phyloP scores from a whole-genome alignment of 2,329 filamentous ascomycete species.

The Fonsecaea pugnacius region DNA sequence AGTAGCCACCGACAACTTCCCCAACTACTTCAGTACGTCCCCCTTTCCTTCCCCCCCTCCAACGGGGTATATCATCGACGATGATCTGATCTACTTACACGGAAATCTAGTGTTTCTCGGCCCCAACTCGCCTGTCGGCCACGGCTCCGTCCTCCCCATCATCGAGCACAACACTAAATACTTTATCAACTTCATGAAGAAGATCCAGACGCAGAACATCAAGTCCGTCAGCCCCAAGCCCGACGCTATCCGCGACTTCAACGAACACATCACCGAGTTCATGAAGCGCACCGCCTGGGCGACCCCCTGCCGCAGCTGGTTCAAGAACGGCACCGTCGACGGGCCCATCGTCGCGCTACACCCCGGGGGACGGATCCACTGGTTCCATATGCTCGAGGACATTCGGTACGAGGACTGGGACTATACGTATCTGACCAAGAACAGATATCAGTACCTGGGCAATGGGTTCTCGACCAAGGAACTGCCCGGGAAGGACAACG shows the following conservation, averaged over 20 bases:
- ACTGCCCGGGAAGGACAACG: no score
- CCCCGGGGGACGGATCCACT: conserved; percentile 57
- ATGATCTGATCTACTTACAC: no score
- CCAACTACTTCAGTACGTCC: conserved; percentile 3
- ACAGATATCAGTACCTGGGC: conserved; percentile 41
- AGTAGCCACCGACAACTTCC: neutral
- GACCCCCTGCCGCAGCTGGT: conserved; percentile 48
- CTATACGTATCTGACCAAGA: conserved; percentile 34
- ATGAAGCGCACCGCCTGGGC: conserved; percentile 56
- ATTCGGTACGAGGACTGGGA: conserved; percentile 50
- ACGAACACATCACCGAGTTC: conserved; percentile 49
- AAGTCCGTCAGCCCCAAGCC: conserved; percentile 44
- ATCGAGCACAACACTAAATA: conserved; percentile 47
- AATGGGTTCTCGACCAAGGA: conserved; percentile 12
- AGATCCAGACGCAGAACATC: conserved; percentile 49
- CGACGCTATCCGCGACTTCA: conserved; percentile 41
- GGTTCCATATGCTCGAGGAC: conserved; percentile 47
- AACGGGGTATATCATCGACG: neutral
- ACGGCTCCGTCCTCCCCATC: conserved; percentile 50
- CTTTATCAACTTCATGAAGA: conserved; percentile 45
- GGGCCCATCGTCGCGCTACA: conserved; percentile 49
- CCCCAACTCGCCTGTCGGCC: conserved; percentile 48
- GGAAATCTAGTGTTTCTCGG: conserved; percentile 36
- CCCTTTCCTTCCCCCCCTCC: neutral
- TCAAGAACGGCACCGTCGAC: conserved; percentile 49